A percentile compares a stretch with the other conserved stretches of the same genome.
These are phyloP conservation scores for Echites panduratus DNA, from an alignment of 257 asterid genomes.

Conservation along the genomic window DNA sequence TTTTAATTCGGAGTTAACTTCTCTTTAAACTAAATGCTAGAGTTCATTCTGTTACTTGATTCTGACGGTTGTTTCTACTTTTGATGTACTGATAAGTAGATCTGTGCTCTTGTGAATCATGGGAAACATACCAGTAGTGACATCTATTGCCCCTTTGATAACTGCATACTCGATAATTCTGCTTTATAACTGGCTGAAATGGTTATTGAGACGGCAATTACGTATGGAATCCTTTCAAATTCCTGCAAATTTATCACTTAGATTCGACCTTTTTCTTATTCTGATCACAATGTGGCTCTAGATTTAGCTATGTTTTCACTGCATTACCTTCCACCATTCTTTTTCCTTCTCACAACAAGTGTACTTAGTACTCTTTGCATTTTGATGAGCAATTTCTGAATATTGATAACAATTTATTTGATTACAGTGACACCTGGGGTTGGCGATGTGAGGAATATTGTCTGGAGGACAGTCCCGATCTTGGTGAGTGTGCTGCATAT, in stretches of 20 bases:
- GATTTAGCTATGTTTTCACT: neutral
- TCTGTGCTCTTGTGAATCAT: neutral
- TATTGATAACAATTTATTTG: constrained; percentile 5
- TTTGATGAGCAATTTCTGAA: neutral
- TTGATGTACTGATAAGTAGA: constrained; percentile 14
- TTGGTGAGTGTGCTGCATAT: constrained; percentile 36
- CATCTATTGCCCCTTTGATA: neutral
- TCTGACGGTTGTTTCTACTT: constrained; percentile 1
- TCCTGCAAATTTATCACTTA: neutral
- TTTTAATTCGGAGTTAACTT: no score
- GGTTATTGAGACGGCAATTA: neutral
- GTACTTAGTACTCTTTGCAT: neutral
- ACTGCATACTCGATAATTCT: neutral
- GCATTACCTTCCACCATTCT: neutral
- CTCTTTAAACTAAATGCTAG: no score
- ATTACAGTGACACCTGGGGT: constrained; percentile 59
- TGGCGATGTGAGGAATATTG: constrained; percentile 55
- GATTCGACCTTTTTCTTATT: neutral
- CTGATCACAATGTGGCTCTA: neutral
- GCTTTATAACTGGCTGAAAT: neutral
- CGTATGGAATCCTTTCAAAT: neutral
- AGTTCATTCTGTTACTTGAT: neutral
- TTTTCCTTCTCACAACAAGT: neutral
- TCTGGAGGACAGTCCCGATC: constrained; percentile 41
- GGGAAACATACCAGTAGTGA: neutral